Conservation (phyloP, 2,329 filamentous ascomycete species). For the Fusarium sp. region DNA sequence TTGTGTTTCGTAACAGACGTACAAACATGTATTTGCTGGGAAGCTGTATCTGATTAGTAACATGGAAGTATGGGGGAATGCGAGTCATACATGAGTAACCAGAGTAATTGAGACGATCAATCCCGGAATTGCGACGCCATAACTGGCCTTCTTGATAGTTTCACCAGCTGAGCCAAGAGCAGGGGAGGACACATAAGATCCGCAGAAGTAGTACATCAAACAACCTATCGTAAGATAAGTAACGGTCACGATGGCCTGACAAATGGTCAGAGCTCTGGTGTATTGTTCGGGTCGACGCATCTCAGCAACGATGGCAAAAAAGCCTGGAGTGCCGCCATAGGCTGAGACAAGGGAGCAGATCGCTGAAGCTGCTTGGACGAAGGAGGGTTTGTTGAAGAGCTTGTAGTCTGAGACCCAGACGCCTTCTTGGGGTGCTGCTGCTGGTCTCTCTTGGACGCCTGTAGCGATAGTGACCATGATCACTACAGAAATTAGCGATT, state of each 20-base stretch:
- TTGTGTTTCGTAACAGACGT: conserved; percentile 44
- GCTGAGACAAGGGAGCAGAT: conserved; percentile 53
- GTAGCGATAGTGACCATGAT: conserved; percentile 42
- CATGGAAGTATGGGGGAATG: rapidly evolving
- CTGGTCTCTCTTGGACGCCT: conserved; percentile 34
- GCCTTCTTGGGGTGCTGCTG: conserved; percentile 26
- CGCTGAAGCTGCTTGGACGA: conserved; percentile 49
- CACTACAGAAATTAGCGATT: not conserved
- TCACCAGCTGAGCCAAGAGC: conserved; percentile 60
- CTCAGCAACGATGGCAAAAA: conserved; percentile 50
- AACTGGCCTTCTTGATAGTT: conserved; percentile 58
- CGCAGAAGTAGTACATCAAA: conserved; percentile 61
- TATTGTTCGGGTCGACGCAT: conserved; percentile 50
- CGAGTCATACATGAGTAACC: conserved; percentile 36
- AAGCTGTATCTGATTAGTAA: not conserved
- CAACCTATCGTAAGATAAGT: conserved; percentile 52
- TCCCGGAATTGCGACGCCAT: conserved; percentile 53
- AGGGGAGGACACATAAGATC: conserved; percentile 60
- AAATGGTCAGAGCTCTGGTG: conserved; percentile 43
- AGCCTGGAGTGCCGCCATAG: conserved; percentile 53
- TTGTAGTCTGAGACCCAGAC: conserved; percentile 50
- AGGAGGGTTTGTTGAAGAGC: conserved; percentile 48
- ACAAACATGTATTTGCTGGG: conserved; percentile 33
- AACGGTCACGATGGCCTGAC: conserved; percentile 46
- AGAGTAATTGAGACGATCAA: conserved; percentile 45